Base-by-base conservation (phyloP, 2,329 filamentous ascomycete genomes). In the Monosporascus sp. region DNA sequence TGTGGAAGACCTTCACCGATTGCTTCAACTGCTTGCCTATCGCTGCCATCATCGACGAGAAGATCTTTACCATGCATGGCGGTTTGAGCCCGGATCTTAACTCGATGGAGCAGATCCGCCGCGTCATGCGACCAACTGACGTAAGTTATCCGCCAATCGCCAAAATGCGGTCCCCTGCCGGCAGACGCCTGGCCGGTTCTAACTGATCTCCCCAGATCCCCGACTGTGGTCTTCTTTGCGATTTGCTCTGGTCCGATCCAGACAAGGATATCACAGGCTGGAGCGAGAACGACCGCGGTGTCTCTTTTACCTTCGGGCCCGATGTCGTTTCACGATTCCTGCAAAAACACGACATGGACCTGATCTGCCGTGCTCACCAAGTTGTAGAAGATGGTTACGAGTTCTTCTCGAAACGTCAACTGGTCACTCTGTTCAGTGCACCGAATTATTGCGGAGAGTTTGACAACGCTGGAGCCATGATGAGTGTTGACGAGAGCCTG, bases 21-120 rank as follows among this genome's bases (percentile, higher is more conserved):
- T 97, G 92, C 82, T 99, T 99, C 85, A 99, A 99, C 81, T 97
- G 91, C 77, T 77, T 97, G 69, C 93, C 93, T 48, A 97, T 99
- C 72, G 94, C 93, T 54, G 93, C 94, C 63, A 99, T 99, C 75
- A 97, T 99, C 66, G 93, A 96, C 69, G 94, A 97, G 81, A 99
- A 97, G 87, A 99, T 99, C 71, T 97, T 99, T 80, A 97, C 92
- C 70, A 97, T 99, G 93, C 94, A 99, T 76, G 94, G 94, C 70
- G 94, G 94, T 69, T 78, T 99, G 68, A 97, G 91, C 74, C 94
- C 94, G 45, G 94, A 97, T 71, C 81, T 99, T 62, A 97, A 97
- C 82, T 97, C 92, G 37, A 99, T 99, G 94, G 94, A 99, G 79
- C 93, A 99, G 80, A 99, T 99, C 66, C 91, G 94, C 71, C 89